phyloP scores from a whole-genome alignment of 306 rosid genomes.

The Vigna angularis region DNA sequence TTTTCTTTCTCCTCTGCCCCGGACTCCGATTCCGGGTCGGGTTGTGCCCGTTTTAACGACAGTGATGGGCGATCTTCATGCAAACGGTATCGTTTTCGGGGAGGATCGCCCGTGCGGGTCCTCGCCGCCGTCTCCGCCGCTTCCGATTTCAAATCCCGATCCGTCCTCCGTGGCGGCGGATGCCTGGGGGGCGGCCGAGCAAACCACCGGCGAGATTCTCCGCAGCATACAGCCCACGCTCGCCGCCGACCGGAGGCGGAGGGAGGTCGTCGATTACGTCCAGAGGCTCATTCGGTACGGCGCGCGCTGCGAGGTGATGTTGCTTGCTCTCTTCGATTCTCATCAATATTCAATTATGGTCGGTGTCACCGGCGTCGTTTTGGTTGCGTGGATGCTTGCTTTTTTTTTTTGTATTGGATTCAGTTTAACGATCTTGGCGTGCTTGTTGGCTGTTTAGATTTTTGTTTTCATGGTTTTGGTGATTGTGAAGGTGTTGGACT shows the following conservation, averaged over 20 bases:
- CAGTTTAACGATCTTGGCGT: background rate
- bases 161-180: constrained; percentile 43
- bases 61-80: constrained; percentile 62
- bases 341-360: background rate
- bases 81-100: constrained; percentile 49
- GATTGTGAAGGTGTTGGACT: constrained; percentile 24
- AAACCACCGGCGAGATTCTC: constrained; percentile 48
- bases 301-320: constrained; percentile 56
- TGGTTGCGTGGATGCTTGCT: background rate
- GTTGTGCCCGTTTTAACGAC: background rate
- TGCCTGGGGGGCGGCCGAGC: constrained; percentile 54
- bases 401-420: background rate
- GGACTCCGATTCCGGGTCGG: constrained; percentile 44
- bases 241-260: constrained; percentile 52
- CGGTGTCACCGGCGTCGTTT: background rate
- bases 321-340: constrained; percentile 3
- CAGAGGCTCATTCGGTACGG: constrained; percentile 50
- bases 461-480: constrained; percentile 19
- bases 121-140: constrained; percentile 58
- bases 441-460: background rate
- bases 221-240: constrained; percentile 54
- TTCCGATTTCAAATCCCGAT: constrained; percentile 45
- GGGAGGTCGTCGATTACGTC: constrained; percentile 56
- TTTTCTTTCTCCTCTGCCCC: background rate
- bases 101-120: constrained; percentile 57